phyloP scores from a whole-genome alignment of 2,329 filamentous ascomycete species.

The Hypoxylon sp. region DNA sequence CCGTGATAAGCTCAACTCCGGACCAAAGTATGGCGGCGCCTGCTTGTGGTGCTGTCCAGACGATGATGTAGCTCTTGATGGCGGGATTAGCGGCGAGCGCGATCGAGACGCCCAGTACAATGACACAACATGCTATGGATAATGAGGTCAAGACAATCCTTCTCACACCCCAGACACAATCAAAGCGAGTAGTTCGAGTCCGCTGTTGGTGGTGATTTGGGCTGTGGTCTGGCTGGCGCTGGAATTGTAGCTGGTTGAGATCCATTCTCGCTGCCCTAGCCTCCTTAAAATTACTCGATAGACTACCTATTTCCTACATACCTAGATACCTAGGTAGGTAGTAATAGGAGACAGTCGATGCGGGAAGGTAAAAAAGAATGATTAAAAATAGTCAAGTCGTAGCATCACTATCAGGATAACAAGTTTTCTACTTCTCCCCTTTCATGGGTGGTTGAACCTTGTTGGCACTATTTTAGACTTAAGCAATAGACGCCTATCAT shows the following conservation, averaged over 20 bases:
- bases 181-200: conserved; percentile 12
- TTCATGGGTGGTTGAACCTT: background rate
- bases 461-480: conserved; percentile 6
- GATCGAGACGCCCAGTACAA: conserved; percentile 45
- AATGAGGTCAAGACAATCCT: conserved; percentile 42
- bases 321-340: no score
- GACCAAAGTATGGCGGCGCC: conserved; percentile 47
- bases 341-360: background rate
- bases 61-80: conserved; percentile 36
- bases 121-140: conserved; percentile 42
- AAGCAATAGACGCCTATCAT: conserved; percentile 21
- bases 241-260: conserved; percentile 33
- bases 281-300: background rate
- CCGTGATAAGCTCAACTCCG: conserved; percentile 44
- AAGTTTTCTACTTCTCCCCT: conserved; percentile 3
- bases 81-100: conserved; percentile 34
- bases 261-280: conserved; percentile 31
- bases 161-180: conserved; percentile 35
- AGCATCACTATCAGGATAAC: background rate
- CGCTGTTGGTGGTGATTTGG: conserved; percentile 23
- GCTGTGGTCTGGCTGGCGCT: conserved; percentile 22
- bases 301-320: conserved; percentile 10
- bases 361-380: background rate
- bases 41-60: conserved; percentile 49
- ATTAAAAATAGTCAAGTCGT: background rate